phyloP scores from a whole-genome alignment of 768 basidiomycete genomes.

The Gyrodon lividus region DNA sequence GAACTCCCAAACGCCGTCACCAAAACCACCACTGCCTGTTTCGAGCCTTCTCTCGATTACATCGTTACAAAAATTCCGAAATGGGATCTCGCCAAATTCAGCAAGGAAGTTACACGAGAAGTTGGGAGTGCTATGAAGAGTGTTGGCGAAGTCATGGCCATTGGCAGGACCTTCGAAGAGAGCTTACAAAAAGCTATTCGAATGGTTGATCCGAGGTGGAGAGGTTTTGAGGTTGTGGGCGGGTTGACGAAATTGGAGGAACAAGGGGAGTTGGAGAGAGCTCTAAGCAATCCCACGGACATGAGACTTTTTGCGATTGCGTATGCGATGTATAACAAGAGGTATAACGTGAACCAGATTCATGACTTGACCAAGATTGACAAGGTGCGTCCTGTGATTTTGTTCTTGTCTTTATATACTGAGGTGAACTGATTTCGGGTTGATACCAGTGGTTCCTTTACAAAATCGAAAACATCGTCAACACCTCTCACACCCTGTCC shows the following conservation, averaged over 20 bases:
- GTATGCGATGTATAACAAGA: conserved; percentile 93
- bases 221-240: conserved; percentile 95
- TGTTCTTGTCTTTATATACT: background rate
- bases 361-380: conserved; percentile 98
- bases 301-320: conserved; percentile 96
- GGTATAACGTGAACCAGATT: conserved; percentile 84
- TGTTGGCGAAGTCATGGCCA: conserved; percentile 99
- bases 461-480: conserved; percentile 98
- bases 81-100: conserved; percentile 99
- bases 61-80: conserved; percentile 99
- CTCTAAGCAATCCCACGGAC: conserved; percentile 84
- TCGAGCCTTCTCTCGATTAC: conserved; percentile 98
- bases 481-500: conserved; percentile 76
- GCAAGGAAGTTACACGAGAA: conserved; percentile 87
- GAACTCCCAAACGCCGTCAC: conserved; percentile 99
- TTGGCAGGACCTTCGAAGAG: conserved; percentile 98
- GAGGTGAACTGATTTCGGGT: background rate
- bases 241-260: conserved; percentile 81
- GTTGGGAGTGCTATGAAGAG: conserved; percentile 99
- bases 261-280: conserved; percentile 63
- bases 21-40: conserved; percentile 98
- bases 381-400: conserved; percentile 51
- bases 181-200: conserved; percentile 97
- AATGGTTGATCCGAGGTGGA: conserved; percentile 95
- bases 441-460: conserved; percentile 86